phyloP scores from a whole-genome alignment of 352 stramenopile genomes.

The Globisporangium alternatum region DNA sequence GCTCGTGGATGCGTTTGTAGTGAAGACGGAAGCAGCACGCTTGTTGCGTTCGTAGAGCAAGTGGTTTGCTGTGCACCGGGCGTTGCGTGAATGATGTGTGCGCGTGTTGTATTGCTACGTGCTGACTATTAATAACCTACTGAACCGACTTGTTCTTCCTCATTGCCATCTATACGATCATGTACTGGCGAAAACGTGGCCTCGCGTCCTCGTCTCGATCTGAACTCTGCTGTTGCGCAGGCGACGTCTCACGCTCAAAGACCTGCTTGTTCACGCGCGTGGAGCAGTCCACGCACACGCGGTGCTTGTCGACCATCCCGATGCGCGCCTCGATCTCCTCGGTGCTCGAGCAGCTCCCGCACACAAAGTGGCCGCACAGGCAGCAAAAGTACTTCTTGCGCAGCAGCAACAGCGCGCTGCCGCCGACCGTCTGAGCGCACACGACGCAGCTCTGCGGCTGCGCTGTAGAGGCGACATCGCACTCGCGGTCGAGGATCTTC shows the following conservation, averaged over 20 bases:
- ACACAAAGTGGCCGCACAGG: conserved; percentile 37
- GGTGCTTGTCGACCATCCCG: conserved; percentile 32
- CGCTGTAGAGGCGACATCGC: not conserved
- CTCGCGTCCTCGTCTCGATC: not conserved
- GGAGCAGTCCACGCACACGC: conserved; percentile 42
- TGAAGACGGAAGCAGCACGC: too few relatives aligned
- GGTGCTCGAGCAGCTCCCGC: conserved; percentile 29
- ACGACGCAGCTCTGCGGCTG: conserved; percentile 11
- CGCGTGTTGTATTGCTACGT: not conserved
- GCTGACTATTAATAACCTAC: not conserved
- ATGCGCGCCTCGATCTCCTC: conserved; percentile 42
- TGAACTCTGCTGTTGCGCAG: not conserved
- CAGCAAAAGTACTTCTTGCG: conserved; percentile 30
- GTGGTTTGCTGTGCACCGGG: not conserved
- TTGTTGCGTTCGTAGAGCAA: not conserved
- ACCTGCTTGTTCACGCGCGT: conserved; percentile 26
- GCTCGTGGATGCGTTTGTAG: too few relatives aligned
- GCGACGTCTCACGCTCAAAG: conserved; percentile 17
- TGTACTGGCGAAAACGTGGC: not conserved
- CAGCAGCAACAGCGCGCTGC: conserved; percentile 7
- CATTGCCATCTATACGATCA: conserved; percentile 4
- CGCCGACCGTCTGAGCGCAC: conserved; percentile 13
- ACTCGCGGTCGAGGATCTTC: conserved; percentile 13
- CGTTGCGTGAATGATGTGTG: not conserved
- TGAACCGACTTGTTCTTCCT: not conserved